These are phyloP conservation scores for Giardia muris DNA, from an alignment of 208 protist species.

Conservation along the genomic window DNA sequence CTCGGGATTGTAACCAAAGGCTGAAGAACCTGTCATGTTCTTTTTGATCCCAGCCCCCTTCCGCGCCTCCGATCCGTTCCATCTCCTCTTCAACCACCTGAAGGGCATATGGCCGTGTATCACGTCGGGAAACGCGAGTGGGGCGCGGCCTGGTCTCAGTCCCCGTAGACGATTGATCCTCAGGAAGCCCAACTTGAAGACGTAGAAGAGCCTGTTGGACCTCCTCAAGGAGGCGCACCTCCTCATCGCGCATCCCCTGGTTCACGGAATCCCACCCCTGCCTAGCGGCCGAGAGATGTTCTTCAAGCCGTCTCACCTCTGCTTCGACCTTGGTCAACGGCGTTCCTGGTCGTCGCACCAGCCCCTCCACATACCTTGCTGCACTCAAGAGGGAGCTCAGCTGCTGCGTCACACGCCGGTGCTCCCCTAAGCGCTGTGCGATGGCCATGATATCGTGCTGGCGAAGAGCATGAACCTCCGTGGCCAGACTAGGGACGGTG, in stretches of 20 bases:
- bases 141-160: not conserved
- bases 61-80: not conserved
- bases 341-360: not conserved
- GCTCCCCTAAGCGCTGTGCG: not conserved
- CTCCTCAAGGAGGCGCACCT: not conserved
- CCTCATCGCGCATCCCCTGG: not conserved
- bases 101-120: not conserved
- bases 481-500: not conserved
- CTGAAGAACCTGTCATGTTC: not conserved
- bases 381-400: not conserved
- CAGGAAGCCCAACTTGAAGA: not conserved
- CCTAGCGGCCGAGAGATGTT: not conserved
- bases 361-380: not conserved
- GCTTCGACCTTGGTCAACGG: not conserved
- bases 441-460: not conserved
- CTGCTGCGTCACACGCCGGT: not conserved
- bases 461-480: not conserved
- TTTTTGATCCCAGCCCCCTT: not conserved
- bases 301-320: not conserved
- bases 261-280: not conserved
- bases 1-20: not conserved
- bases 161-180: not conserved
- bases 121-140: not conserved
- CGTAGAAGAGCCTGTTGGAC: not conserved
- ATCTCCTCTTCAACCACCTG: not conserved